These are phyloP conservation scores for Eucalyptus globulus DNA, from an alignment of 345 rosid genomes.

Conservation along the genomic window DNA sequence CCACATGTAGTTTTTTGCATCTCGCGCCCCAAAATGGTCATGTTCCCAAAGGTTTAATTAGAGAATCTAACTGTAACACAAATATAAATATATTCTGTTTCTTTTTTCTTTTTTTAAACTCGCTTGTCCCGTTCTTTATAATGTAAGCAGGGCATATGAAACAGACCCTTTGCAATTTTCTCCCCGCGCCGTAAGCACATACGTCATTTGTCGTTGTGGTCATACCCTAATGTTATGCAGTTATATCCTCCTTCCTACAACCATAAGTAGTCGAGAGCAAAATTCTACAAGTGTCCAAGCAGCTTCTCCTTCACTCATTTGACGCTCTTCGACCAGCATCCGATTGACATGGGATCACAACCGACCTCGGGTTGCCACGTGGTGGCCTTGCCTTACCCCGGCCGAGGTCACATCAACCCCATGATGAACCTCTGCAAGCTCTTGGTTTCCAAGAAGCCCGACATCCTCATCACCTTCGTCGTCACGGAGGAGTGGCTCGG, in stretches of 20 bases:
- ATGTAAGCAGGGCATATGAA: not conserved
- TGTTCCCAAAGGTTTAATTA: not conserved
- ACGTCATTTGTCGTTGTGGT: not conserved
- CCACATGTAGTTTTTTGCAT: not conserved
- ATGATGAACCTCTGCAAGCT: conserved; percentile 52
- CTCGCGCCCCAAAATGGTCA: not conserved
- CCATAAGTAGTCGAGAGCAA: not conserved
- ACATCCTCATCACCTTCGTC: conserved; percentile 34
- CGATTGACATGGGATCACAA: not conserved
- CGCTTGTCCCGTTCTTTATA: not conserved
- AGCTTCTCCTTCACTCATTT: not conserved
- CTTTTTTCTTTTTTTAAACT: not conserved
- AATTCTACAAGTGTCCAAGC: not conserved
- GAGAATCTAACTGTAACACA: not conserved
- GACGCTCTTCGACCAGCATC: not conserved
- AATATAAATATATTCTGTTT: not conserved
- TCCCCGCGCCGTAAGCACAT: not conserved
- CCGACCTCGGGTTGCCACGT: conserved; percentile 6
- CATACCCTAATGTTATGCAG: not conserved
- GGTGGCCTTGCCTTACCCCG: conserved; percentile 54
- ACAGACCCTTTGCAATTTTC: not conserved
- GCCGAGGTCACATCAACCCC: conserved; percentile 62
- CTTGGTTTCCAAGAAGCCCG: not conserved
- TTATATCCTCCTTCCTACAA: not conserved
- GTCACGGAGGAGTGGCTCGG: conserved; percentile 66